These are phyloP conservation scores for Orbilia quercus DNA, from an alignment of 2,329 filamentous ascomycete genomes.

Conservation along the genomic window DNA sequence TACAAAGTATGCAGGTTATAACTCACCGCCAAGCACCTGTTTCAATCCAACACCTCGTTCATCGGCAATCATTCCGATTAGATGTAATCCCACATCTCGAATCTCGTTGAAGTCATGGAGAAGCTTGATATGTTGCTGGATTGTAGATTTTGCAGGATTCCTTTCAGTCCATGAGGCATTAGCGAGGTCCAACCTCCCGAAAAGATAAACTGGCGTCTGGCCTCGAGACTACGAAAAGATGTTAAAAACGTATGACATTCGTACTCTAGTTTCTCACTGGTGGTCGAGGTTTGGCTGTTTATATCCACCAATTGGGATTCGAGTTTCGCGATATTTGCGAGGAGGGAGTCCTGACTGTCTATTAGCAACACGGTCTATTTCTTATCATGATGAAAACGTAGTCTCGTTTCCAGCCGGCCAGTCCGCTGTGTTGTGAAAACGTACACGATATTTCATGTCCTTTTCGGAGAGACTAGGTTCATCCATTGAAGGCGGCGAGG, in stretches of 20 bases:
- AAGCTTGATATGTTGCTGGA: conserved; percentile 73
- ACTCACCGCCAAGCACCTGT: conserved; percentile 62
- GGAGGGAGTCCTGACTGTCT: conserved; percentile 64
- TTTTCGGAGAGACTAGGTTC: conserved; percentile 21
- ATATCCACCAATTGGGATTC: conserved; percentile 64
- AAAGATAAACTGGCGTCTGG: conserved; percentile 35
- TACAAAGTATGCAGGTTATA: not conserved
- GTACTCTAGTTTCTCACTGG: conserved; percentile 61
- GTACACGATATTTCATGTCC: conserved; percentile 46
- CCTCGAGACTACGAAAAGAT: too few species aligned
- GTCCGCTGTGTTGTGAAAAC: not conserved
- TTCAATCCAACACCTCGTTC: conserved; percentile 69
- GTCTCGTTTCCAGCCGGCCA: too few species aligned
- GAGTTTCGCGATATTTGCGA: conserved; percentile 66
- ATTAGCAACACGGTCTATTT: too few species aligned
- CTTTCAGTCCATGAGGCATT: conserved; percentile 44
- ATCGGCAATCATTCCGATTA: conserved; percentile 76
- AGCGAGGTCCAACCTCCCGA: not conserved
- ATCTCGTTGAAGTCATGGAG: conserved; percentile 78
- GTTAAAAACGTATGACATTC: too few species aligned
- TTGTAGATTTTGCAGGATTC: conserved; percentile 67
- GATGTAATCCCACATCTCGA: conserved; percentile 73
- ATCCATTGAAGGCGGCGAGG: conserved; percentile 1
- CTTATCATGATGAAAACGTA: too few species aligned
- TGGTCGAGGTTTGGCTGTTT: conserved; percentile 62